phyloP scores from a whole-genome alignment of 371 early-diverging fungal genomes.

The Lichtheimia ramosa region DNA sequence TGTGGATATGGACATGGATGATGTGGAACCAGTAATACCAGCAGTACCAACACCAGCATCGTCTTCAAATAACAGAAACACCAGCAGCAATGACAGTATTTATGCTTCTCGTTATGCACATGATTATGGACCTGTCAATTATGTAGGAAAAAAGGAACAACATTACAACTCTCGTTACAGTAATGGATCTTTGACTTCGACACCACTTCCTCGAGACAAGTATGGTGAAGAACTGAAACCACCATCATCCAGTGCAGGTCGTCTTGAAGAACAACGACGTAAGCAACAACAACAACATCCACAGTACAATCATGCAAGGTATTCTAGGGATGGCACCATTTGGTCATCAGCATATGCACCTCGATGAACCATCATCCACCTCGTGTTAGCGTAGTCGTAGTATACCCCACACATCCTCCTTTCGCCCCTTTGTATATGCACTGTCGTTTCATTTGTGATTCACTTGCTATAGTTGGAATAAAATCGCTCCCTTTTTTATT shows the following conservation, averaged over 20 bases:
- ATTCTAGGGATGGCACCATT: neutral
- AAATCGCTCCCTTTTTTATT: no score
- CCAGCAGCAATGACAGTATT: neutral
- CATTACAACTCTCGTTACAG: neutral
- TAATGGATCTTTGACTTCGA: no score
- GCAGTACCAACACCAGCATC: neutral
- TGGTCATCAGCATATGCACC: slow-evolving; percentile 1
- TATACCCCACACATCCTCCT: no score
- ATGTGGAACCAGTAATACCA: no score
- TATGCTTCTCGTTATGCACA: no score
- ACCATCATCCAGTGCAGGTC: slow-evolving; percentile 7
- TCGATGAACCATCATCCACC: neutral
- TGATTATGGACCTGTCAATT: neutral
- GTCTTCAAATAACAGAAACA: neutral
- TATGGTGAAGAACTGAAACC: slow-evolving; percentile 3
- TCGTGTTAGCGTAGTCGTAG: no score
- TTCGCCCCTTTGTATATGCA: no score
- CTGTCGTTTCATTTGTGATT: no score
- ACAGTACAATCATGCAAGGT: neutral
- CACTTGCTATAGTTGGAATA: no score
- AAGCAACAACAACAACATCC: neutral
- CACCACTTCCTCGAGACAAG: neutral
- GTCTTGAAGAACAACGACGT: neutral
- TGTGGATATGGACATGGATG: no score
- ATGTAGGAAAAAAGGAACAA: neutral